Evolutionary conservation across 106 monocot genomes (phyloP).

Genomic region (Allium sativum): DNA sequence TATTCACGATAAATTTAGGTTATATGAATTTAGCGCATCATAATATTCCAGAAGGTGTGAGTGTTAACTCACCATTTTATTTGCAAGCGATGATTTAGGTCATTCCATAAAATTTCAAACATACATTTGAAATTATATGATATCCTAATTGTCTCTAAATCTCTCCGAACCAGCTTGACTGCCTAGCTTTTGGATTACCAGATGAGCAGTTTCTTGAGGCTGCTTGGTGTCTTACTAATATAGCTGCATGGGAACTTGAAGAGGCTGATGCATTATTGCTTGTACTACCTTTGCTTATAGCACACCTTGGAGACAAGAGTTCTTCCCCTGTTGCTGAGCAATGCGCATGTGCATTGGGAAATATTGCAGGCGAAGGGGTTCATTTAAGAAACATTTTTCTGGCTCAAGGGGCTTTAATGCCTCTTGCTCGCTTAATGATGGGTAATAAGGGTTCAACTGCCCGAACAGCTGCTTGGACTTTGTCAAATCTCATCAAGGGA

Average conservation of each 20-base stretch:
- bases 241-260: slow-evolving; percentile 88
- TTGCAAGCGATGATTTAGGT: too few relatives aligned
- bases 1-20: too few relatives aligned
- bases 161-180: slow-evolving; percentile 58
- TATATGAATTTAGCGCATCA: too few relatives aligned
- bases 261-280: slow-evolving; percentile 77
- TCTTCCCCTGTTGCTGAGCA: slow-evolving; percentile 85
- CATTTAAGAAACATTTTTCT: slow-evolving; percentile 76
- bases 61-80: too few relatives aligned
- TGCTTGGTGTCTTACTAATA: slow-evolving; percentile 98
- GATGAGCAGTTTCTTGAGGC: slow-evolving; percentile 99
- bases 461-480: slow-evolving; percentile 84
- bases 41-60: too few relatives aligned
- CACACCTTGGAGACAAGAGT: slow-evolving; percentile 97
- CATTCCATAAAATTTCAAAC: too few relatives aligned
- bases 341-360: slow-evolving; percentile 97
- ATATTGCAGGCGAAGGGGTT: slow-evolving; percentile 91
- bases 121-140: too few relatives aligned
- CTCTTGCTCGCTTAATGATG: slow-evolving; percentile 75
- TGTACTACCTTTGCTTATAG: slow-evolving; percentile 87
- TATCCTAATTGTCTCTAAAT: too few relatives aligned
- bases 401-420: slow-evolving; percentile 75
- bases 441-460: slow-evolving; percentile 70
- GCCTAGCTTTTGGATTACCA: slow-evolving; percentile 79
- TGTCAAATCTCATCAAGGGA: slow-evolving; percentile 99